Evolutionary conservation across 2,329 filamentous ascomycete species (phyloP), one percentile per base, ranked within the genome.

Genomic region (Macrophomina tecta): DNA sequence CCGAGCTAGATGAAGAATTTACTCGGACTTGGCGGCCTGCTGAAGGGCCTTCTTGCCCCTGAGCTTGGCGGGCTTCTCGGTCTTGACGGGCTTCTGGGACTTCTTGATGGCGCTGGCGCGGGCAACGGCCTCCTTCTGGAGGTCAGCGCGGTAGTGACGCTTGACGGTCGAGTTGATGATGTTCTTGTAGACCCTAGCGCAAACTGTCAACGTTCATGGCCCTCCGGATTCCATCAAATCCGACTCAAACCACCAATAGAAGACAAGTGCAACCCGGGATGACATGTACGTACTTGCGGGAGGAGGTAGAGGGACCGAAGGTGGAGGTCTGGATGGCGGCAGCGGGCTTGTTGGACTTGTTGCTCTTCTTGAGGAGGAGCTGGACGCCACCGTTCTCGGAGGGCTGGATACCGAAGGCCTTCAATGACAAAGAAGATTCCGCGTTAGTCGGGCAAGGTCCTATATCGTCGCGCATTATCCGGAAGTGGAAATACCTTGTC

Each of bases 41-140:
- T 38, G 36, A 11, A 60, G 40, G 30, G 56, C 92, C 86, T 93
- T 92, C 73, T 85, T 85, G 75, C 94, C 93, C 78, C 93, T 88
- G 75, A 86, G 85, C 89, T 97, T 96, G 77, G 82, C 79, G 83
- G 89, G 89, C 75, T 88, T 88, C 71, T 84, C 82, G 69, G 90
- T 86, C 90, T 96, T 96, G 83, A 90, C 88, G 74, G 90, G 84
- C 80, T 86, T 87, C 88, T 96, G 91, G 75, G 91, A 89, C 77
- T 86, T 85, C 82, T 90, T 91, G 85, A 97, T 87, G 77, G 93
- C 93, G 77, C 90, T 93, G 79, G 91, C 93, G 78, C 95, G 92
- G 82, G 93, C 85, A 77, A 98, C 90, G 75, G 94, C 94, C 76
- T 83, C 81, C 69, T 78, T 75, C 73, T 82, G 80, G 70, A 85